Evolutionary conservation across 805 yeast species (phyloP), one percentile per base, ranked within the genome.

Genomic region (Candida khao-thaluensis): DNA sequence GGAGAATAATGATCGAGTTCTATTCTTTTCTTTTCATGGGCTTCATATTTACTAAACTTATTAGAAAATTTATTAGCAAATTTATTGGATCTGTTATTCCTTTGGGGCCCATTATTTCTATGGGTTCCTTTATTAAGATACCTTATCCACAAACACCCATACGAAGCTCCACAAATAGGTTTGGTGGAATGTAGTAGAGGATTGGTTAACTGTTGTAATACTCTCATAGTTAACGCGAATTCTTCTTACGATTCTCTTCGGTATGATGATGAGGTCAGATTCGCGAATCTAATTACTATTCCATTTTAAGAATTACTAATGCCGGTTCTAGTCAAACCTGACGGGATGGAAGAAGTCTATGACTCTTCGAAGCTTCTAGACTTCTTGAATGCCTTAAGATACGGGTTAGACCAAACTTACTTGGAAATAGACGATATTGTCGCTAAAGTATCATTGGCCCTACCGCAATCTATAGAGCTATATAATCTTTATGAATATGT

Each of bases 401-500:
- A 32, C 33, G 49, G 49, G 7, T 43, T 58, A 14, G 48, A 53
- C 35, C 10, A 30, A 11, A 16, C 34, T 3, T 43, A 41, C 30
- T 26, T 54, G 5, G 24, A 49, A 5, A 30, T 54, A 6, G 49
- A 53, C 3, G 48, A 44, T 10, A 29, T 54, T 10, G 48, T 53
- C 1, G 43, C 47, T 2, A 47, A 29, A n/a, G 39, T 56, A 7
- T 35, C 32, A n/a, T 6, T 20, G 11, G 52, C 59, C 0, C 25
- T 58, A n/a, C 60, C 63, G 7, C 49, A 45, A 10, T 30, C 34
- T 8, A 44, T 52, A 4, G 24, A 34, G 1, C 7, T 46, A 8
- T 30, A 51, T 14, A 55, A 62, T 25, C 52, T 65, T 8, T 53
- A 51, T 31, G 64, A 56, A 16, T 52, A 59, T 30, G 49, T 54